Conservation (phyloP, 345 rosid species). For the Excoecaria cochinchinensis region DNA sequence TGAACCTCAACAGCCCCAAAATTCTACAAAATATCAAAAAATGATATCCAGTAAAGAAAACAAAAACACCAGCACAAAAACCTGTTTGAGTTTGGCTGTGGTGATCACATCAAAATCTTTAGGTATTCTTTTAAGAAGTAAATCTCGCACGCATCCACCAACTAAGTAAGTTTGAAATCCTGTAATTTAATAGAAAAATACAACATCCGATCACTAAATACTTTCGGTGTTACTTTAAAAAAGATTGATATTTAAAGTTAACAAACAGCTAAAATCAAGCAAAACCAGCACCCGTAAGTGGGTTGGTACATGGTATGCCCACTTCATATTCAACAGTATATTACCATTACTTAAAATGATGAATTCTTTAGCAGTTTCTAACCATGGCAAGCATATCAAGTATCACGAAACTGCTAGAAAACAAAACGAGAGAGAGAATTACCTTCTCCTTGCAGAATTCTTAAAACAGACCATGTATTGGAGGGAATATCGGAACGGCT, state of each 20-base stretch:
- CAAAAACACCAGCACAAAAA: conserved; percentile 19
- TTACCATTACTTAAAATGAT: not conserved
- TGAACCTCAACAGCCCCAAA: not conserved
- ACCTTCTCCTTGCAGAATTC: conserved; percentile 53
- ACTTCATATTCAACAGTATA: conserved; percentile 1
- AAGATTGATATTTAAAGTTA: not conserved
- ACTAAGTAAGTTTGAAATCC: conserved; percentile 84
- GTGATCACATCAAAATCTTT: conserved; percentile 97
- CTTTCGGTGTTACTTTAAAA: not conserved
- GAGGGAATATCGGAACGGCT: conserved; percentile 45
- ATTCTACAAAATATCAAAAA: not conserved
- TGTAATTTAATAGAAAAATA: conserved; percentile 24
- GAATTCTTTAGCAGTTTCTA: not conserved
- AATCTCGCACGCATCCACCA: conserved; percentile 97
- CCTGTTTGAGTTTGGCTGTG: conserved; percentile 77
- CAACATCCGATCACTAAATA: not conserved
- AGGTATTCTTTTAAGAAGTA: conserved; percentile 64
- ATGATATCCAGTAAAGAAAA: not conserved
- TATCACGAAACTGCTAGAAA: not conserved
- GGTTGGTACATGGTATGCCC: not conserved
- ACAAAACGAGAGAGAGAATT: not conserved
- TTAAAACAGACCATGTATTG: conserved; percentile 55
- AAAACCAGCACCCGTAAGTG: conserved; percentile 1
- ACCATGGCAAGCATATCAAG: not conserved
- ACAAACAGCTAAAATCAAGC: not conserved